Base-by-base conservation (phyloP, 176 grass and related monocot species). In the Themeda triandra region DNA sequence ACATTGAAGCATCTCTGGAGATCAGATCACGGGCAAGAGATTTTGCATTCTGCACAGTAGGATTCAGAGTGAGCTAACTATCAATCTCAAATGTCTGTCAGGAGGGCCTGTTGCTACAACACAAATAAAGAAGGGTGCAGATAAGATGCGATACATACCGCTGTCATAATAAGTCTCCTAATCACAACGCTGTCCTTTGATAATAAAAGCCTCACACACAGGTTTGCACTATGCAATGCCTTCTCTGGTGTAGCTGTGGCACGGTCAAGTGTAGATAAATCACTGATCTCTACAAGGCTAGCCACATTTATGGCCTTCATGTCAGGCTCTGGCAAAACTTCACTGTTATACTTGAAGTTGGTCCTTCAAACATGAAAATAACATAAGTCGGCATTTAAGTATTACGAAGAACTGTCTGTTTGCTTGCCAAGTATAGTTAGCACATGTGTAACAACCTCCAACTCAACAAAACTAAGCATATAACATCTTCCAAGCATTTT, bases 161-260 rank as follows among this genome's bases (percentile, higher is more conserved):
- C 92, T 80, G 85, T 87, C 87, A 94, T 90, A 48, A 92, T 63
- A 80, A 94, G 85, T 74, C 89, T 89, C 83, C 89, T 87, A 75
- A 94, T 81, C 75, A 92, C 89, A 37, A 74, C 21, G 17, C 79
- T 88, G 30, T 94, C 85, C 70, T 74, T 92, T 63, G 92, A 90
- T 32, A 84, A 60, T 46, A 94, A 81, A 79, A 94, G 78, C 85
- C 46, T 80, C 82, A 92, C 75, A 29, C 88, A 92, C 58, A 90
- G 54, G 53, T 83, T 92, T 77, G 90, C 85, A 64, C 76, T 73
- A 30, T 86, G 63, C 54, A 88, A 45, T 63, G 80, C 78, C 46
- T 33, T 87, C 78, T 85, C 87, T 39, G 66, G 51, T 53, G 74
- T 70, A 77, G 70, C 82, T 44, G 69, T 75, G 63, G 65, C 82